phyloP scores from a whole-genome alignment of 2,329 filamentous ascomycete species.

The Ceratocystis lukuohia region DNA sequence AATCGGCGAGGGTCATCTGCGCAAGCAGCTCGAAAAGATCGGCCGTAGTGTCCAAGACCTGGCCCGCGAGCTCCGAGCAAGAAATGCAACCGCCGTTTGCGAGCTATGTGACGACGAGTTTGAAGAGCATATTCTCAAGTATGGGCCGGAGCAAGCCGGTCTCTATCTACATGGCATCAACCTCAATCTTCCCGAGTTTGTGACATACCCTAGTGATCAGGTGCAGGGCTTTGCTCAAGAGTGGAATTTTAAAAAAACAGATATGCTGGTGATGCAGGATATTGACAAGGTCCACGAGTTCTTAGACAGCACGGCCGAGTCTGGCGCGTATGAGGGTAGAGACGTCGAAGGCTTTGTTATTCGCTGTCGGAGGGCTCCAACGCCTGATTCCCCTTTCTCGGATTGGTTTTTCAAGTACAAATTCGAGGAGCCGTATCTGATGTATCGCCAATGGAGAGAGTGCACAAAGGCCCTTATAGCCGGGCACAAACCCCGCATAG shows the following conservation, averaged over 20 bases:
- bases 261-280: conserved; percentile 63
- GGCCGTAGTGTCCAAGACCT: conserved; percentile 71
- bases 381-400: conserved; percentile 44
- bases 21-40: conserved; percentile 61
- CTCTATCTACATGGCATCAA: conserved; percentile 95
- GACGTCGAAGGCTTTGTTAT: conserved; percentile 97
- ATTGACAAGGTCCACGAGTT: conserved; percentile 63
- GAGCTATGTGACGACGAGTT: conserved; percentile 94
- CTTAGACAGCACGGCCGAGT: conserved; percentile 72
- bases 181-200: conserved; percentile 82
- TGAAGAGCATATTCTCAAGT: conserved; percentile 91
- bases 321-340: conserved; percentile 75
- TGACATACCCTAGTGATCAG: conserved; percentile 67
- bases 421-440: conserved; percentile 95
- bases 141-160: conserved; percentile 67
- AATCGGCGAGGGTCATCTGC: conserved; percentile 69
- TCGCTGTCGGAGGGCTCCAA: conserved; percentile 59
- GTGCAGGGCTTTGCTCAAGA: conserved; percentile 80
- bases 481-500: conserved; percentile 59
- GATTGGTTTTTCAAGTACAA: conserved; percentile 99
- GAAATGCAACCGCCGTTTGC: conserved; percentile 88
- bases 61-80: conserved; percentile 56
- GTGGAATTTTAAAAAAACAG: conserved; percentile 89
- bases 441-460: conserved; percentile 98
- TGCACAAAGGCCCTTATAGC: conserved; percentile 81